Percentiles rank a stretch among this genome's conserved stretches.
Evolutionary conservation across 257 asterid species (phyloP).

Genomic region (Knoxia roxburghii): DNA sequence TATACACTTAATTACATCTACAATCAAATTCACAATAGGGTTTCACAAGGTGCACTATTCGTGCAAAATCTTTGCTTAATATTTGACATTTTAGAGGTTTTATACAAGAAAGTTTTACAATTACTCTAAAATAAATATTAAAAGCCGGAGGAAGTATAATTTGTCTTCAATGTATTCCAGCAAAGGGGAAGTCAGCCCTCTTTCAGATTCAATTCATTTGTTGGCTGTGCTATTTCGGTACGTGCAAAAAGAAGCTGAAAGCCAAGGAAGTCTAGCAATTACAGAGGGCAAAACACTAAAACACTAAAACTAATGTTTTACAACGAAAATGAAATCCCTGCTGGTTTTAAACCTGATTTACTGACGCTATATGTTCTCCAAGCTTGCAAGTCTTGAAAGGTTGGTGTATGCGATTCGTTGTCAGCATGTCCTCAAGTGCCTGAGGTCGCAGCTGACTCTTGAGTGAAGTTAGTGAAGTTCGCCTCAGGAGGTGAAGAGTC

Average conservation of each 20-base stretch:
- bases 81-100: too few species aligned
- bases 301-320: background rate
- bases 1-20: too few species aligned
- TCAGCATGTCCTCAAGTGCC: conserved; percentile 6
- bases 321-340: conserved; percentile 3
- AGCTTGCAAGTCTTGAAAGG: background rate
- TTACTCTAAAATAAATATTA: too few species aligned
- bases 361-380: background rate
- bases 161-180: too few species aligned
- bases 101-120: too few species aligned
- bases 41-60: too few species aligned
- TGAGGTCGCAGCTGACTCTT: conserved; percentile 5
- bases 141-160: too few species aligned
- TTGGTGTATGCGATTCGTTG: background rate
- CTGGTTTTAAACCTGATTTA: conserved; percentile 1
- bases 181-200: too few species aligned
- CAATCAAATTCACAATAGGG: too few species aligned
- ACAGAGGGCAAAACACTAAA: background rate
- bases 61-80: too few species aligned
- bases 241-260: background rate
- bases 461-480: conserved; percentile 10
- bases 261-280: background rate
- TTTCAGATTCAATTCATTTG: background rate
- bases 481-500: conserved; percentile 32
- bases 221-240: too few species aligned